Conservation (phyloP, 2,329 filamentous ascomycete species). For the Fusarium globosum region DNA sequence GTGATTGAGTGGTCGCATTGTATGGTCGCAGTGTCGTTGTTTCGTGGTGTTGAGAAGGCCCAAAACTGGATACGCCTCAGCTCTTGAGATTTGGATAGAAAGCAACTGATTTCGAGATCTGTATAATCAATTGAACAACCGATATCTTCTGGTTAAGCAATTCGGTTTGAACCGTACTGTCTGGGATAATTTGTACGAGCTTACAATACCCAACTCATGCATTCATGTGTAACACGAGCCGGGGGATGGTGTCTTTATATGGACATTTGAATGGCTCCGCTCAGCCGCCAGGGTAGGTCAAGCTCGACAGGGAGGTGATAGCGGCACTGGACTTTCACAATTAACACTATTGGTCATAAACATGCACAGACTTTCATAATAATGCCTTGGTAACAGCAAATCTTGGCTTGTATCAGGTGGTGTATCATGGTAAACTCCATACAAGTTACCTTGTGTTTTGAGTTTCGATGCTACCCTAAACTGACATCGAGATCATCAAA, state of each 20-base stretch:
- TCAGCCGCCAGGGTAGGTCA: constrained; percentile 15
- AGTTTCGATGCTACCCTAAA: constrained; percentile 24
- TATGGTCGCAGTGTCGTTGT: neutral
- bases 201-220: neutral
- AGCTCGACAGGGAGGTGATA: constrained; percentile 13
- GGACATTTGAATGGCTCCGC: constrained; percentile 23
- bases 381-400: neutral
- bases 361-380: constrained; percentile 19
- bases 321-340: constrained; percentile 18
- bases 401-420: constrained; percentile 4
- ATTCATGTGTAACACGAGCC: constrained; percentile 11
- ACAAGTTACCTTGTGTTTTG: neutral
- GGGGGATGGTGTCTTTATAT: constrained; percentile 37
- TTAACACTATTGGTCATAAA: constrained; percentile 22
- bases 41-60: neutral
- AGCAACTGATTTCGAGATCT: too few species aligned
- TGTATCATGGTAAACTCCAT: neutral
- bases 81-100: neutral
- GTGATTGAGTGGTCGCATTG: neutral
- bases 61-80: neutral
- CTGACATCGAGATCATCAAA: neutral
- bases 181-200: neutral
- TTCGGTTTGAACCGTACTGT: neutral
- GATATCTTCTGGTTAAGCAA: neutral
- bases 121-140: neutral